These are phyloP conservation scores for Asclepias syriaca DNA, from an alignment of 257 asterid genomes.

Conservation along the genomic window DNA sequence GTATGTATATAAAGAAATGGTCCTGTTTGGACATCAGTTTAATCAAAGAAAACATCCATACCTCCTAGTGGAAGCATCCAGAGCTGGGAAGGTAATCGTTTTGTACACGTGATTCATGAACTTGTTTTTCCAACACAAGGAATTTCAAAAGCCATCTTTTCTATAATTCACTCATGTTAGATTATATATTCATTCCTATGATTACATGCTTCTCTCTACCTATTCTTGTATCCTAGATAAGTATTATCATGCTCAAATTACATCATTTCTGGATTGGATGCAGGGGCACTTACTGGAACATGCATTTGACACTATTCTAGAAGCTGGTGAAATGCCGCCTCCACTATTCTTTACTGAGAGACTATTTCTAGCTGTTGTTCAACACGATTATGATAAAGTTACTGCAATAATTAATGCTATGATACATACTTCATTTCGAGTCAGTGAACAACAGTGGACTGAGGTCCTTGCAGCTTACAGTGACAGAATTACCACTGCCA, in stretches of 20 bases:
- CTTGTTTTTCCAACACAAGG: background rate
- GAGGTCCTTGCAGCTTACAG: constrained; percentile 45
- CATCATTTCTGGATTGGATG: constrained; percentile 13
- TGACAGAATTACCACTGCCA: constrained; percentile 32
- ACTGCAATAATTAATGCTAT: constrained; percentile 47
- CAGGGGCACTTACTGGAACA: constrained; percentile 89
- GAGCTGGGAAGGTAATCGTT: constrained; percentile 71
- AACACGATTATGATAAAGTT: constrained; percentile 40
- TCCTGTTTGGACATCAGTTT: constrained; percentile 48
- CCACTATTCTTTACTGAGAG: constrained; percentile 60
- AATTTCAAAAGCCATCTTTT: background rate
- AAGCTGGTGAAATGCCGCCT: constrained; percentile 78
- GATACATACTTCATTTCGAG: constrained; percentile 66
- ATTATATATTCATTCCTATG: background rate
- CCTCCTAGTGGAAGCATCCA: constrained; percentile 65
- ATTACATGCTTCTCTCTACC: background rate
- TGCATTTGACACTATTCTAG: constrained; percentile 63
- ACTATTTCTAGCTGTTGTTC: constrained; percentile 50
- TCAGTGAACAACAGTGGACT: constrained; percentile 60
- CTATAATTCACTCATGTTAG: background rate
- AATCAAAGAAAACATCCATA: constrained; percentile 48
- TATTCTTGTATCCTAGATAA: background rate
- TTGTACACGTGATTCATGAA: constrained; percentile 1
- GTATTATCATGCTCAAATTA: constrained; percentile 3
- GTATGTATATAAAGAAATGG: constrained; percentile 71